Conservation (phyloP, 495 filamentous ascomycete species). For the Xylaria venustula region DNA sequence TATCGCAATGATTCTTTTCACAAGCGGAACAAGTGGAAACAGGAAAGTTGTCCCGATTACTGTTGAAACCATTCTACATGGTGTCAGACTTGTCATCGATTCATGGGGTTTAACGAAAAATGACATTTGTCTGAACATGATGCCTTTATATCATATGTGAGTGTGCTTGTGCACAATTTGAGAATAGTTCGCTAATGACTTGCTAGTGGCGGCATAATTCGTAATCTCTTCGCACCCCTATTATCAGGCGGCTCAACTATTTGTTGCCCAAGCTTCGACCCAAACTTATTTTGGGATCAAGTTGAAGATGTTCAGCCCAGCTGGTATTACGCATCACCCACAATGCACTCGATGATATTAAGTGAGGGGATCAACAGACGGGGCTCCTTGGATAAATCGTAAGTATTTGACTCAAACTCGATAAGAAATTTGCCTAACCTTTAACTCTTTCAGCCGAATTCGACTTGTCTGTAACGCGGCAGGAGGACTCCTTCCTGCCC, state of each 20-base stretch:
- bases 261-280: slow-evolving; percentile 45
- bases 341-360: slow-evolving; percentile 47
- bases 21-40: slow-evolving; percentile 46
- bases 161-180: neutral
- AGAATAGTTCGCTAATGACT: neutral
- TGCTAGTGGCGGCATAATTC: slow-evolving; percentile 13
- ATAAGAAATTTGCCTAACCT: neutral
- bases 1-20: slow-evolving; percentile 44
- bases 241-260: slow-evolving; percentile 42
- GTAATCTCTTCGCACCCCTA: slow-evolving; percentile 42
- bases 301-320: slow-evolving; percentile 36
- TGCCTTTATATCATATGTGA: slow-evolving; percentile 48
- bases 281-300: slow-evolving; percentile 50
- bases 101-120: slow-evolving; percentile 35
- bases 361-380: slow-evolving; percentile 29
- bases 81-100: slow-evolving; percentile 40
- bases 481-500: slow-evolving; percentile 40
- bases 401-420: neutral
- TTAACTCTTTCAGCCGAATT: slow-evolving; percentile 18
- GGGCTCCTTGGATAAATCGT: slow-evolving; percentile 32
- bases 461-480: slow-evolving; percentile 47
- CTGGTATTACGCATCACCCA: slow-evolving; percentile 53
- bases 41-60: slow-evolving; percentile 47
- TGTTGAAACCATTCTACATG: slow-evolving; percentile 34
- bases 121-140: slow-evolving; percentile 46